These are phyloP conservation scores for Astragalus membranaceus DNA, from an alignment of 306 rosid genomes.

Conservation along the genomic window DNA sequence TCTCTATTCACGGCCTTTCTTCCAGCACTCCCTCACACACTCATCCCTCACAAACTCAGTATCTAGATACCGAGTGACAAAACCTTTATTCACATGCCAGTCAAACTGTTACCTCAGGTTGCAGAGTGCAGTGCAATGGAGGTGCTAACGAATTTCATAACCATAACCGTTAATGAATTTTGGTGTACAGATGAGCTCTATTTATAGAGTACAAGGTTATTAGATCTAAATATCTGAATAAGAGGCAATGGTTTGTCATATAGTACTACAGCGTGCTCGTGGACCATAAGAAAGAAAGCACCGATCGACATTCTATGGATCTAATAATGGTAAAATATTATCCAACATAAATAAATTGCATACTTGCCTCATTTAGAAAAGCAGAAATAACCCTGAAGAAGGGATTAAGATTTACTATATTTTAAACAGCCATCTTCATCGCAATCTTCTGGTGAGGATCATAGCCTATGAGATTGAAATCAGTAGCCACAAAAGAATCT, in stretches of 20 bases:
- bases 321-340: neutral
- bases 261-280: neutral
- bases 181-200: too few relatives aligned
- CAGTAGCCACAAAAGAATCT: slow-evolving; percentile 70
- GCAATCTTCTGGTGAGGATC: slow-evolving; percentile 90
- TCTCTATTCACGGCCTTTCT: too few relatives aligned
- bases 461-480: slow-evolving; percentile 68
- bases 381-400: slow-evolving; percentile 20
- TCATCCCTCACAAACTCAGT: too few relatives aligned
- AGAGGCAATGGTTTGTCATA: neutral
- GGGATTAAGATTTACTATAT: slow-evolving; percentile 15
- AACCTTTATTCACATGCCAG: too few relatives aligned
- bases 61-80: too few relatives aligned
- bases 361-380: slow-evolving; percentile 44
- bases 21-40: too few relatives aligned
- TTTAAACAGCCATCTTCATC: slow-evolving; percentile 81
- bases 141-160: too few relatives aligned
- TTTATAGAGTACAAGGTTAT: too few relatives aligned
- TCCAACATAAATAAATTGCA: neutral
- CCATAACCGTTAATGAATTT: too few relatives aligned
- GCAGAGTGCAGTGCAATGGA: too few relatives aligned
- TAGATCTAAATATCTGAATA: too few relatives aligned
- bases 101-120: too few relatives aligned
- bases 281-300: neutral
- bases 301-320: neutral